phyloP scores from a whole-genome alignment of 1,284 basidiomycete genomes.

The Mycena citricolor region DNA sequence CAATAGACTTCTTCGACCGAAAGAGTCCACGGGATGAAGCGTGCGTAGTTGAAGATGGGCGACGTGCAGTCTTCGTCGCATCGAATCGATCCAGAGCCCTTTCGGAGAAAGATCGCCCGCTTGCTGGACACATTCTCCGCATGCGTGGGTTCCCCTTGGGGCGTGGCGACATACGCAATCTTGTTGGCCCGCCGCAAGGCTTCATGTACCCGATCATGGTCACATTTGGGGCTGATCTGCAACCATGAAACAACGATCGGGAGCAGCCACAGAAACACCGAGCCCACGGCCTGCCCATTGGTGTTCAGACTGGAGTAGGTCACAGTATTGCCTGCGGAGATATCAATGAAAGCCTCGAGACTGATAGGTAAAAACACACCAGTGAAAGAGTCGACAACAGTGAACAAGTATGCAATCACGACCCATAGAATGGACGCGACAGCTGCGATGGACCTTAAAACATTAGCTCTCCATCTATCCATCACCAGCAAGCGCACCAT shows the following conservation, averaged over 20 bases:
- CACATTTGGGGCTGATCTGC: constrained; percentile 22
- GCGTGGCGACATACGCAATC: constrained; percentile 18
- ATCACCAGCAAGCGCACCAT: constrained; percentile 20
- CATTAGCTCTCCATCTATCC: not conserved
- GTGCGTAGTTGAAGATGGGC: constrained; percentile 28
- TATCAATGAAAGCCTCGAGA: no score
- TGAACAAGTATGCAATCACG: constrained; percentile 20
- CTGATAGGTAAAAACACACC: no score
- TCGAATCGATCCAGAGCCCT: constrained; percentile 8
- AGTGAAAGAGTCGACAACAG: constrained; percentile 21
- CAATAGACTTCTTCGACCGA: constrained; percentile 17
- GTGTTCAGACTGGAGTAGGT: constrained; percentile 17
- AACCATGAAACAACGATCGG: constrained; percentile 23
- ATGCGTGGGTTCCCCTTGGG: constrained; percentile 8
- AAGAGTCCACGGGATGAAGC: constrained; percentile 23
- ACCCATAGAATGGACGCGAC: constrained; percentile 23
- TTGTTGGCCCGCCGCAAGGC: constrained; percentile 18
- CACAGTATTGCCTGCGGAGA: constrained; percentile 3
- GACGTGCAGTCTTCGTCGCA: constrained; percentile 23
- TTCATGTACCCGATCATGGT: constrained; percentile 14
- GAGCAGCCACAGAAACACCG: constrained; percentile 22
- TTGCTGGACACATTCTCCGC: constrained; percentile 11
- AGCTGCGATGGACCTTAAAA: constrained; percentile 19
- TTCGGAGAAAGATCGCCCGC: constrained; percentile 15
- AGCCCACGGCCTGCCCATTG: constrained; percentile 22